Conservation (phyloP, 106 monocot species). For the Ottelia alismoides region DNA sequence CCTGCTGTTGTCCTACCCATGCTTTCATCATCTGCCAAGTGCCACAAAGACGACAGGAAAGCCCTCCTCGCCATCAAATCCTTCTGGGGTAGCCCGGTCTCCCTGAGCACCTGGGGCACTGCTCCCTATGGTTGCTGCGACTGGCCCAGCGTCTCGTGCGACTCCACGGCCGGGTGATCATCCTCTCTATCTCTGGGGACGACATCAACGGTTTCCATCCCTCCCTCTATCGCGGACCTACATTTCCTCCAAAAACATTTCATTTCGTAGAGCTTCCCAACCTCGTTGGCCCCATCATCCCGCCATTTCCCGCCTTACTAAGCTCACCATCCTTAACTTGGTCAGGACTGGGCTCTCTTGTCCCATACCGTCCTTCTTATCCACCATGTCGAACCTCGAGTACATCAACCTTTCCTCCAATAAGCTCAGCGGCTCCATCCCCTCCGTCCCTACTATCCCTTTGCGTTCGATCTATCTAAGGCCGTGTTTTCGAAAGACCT, state of each 20-base stretch:
- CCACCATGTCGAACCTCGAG: conserved; percentile 1
- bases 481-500: too few species aligned
- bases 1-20: background rate
- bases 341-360: conserved; percentile 7
- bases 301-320: too few species aligned
- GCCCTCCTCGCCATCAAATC: conserved; percentile 3
- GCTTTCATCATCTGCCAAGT: background rate
- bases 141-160: background rate
- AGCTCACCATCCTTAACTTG: too few species aligned
- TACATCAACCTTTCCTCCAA: conserved; percentile 6
- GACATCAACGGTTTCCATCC: background rate
- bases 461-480: too few species aligned
- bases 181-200: background rate
- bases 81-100: background rate
- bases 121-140: conserved; percentile 1
- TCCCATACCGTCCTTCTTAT: conserved; percentile 18
- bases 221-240: conserved; percentile 1
- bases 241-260: background rate
- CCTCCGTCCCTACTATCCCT: too few species aligned
- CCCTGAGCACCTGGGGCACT: background rate
- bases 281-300: background rate
- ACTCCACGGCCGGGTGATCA: background rate
- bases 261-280: background rate
- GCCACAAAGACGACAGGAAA: conserved; percentile 4
- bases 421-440: too few species aligned